phyloP scores from a whole-genome alignment of 163 green algal species.

The Prototheca wickerhamii region DNA sequence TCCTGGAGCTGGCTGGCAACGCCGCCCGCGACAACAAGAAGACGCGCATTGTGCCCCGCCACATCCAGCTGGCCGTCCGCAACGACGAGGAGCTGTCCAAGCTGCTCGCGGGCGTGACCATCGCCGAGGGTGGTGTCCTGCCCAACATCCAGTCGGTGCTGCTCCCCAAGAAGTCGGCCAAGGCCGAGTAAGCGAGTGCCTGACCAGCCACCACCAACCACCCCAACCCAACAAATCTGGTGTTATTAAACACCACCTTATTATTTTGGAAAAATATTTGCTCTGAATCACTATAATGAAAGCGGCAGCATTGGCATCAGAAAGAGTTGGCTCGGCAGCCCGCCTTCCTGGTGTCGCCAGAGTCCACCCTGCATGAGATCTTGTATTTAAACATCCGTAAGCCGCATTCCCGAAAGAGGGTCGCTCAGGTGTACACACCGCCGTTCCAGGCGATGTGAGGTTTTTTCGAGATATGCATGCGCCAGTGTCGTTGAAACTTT shows the following conservation, averaged over 20 bases:
- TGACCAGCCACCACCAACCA: not conserved
- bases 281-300: too few relatives aligned
- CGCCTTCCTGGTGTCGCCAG: too few relatives aligned
- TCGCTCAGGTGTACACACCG: too few relatives aligned
- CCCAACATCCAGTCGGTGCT: conserved; percentile 75
- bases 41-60: conserved; percentile 73
- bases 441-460: too few relatives aligned
- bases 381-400: too few relatives aligned
- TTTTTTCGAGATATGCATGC: too few relatives aligned
- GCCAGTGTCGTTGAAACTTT: too few relatives aligned
- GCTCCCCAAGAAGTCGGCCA: conserved; percentile 60
- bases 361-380: too few relatives aligned
- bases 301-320: too few relatives aligned
- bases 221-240: conserved; percentile 7
- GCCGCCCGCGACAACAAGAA: conserved; percentile 55
- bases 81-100: conserved; percentile 94
- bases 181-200: conserved; percentile 29
- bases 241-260: conserved; percentile 23
- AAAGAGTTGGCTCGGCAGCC: too few relatives aligned
- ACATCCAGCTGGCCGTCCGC: conserved; percentile 89
- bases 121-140: conserved; percentile 79
- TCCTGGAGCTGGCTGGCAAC: conserved; percentile 56
- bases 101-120: conserved; percentile 77
- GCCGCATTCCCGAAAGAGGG: too few relatives aligned
- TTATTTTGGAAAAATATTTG: too few relatives aligned